phyloP scores from a whole-genome alignment of 1,284 basidiomycete genomes.

The Cryptococcus sp. region DNA sequence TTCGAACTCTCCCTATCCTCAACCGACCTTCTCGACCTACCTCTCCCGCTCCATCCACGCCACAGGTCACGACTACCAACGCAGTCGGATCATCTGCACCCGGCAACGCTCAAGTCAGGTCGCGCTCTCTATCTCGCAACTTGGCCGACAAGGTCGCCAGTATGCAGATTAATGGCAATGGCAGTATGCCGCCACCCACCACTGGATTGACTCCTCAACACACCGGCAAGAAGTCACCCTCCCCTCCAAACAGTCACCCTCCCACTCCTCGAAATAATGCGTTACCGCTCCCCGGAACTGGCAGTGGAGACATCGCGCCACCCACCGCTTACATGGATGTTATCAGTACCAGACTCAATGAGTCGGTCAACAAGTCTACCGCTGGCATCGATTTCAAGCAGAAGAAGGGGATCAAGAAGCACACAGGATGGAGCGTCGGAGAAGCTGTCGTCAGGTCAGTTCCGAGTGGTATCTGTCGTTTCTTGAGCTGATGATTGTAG shows the following conservation, averaged over 20 bases:
- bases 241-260: constrained; percentile 28
- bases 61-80: constrained; percentile 21
- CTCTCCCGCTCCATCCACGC: constrained; percentile 39
- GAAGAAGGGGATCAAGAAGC: constrained; percentile 44
- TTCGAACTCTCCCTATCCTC: constrained; percentile 47
- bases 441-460: constrained; percentile 44
- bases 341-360: constrained; percentile 45
- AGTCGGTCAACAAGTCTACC: constrained; percentile 46
- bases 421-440: constrained; percentile 43
- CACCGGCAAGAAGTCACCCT: constrained; percentile 16
- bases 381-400: constrained; percentile 44
- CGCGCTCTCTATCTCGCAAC: constrained; percentile 30
- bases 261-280: constrained; percentile 22
- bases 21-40: constrained; percentile 46
- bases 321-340: constrained; percentile 45
- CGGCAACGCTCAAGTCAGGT: constrained; percentile 18
- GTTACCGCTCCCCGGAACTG: constrained; percentile 11
- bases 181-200: not conserved
- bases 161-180: constrained; percentile 9
- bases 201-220: constrained; percentile 3
- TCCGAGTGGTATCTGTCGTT: not conserved
- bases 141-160: constrained; percentile 30
- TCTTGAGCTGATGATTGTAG: constrained; percentile 17
- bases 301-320: constrained; percentile 8
- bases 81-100: constrained; percentile 17